Base-by-base conservation (phyloP, 805 yeast genomes). In the Candida succiphila region DNA sequence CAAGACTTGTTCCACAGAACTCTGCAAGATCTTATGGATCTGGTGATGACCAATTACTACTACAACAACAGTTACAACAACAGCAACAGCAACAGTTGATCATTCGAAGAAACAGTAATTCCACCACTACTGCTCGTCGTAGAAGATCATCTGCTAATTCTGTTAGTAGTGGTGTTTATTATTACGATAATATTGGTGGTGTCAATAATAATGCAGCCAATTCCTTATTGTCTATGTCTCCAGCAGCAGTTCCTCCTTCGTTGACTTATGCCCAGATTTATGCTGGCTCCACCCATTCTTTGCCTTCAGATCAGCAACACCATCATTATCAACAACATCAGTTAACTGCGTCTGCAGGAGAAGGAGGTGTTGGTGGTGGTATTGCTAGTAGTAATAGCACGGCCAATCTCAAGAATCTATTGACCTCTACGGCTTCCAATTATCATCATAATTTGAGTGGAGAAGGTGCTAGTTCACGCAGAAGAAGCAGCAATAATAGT, bases 161-260 rank as follows among this genome's bases (percentile, higher is more conserved):
- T 9, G 23, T 12, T 12, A 6, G n/a, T 24, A 24, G 7, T 21
- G 23, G 23, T 21, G 23, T 21, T 10, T 12, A 8, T 7, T n/a
- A 7, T 14, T 8, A 26, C 10, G 13, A n/a, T 26, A 7, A 16
- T 26, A 26, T 8, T 26, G 13, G 9, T 8, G 13, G 28, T 16
- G 13, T 10, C 28, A 26, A 5, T 31, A 24, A 12, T 7, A 24
- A 15, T 14, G 5, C 16, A 12, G 7, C 10, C 19, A 20, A 14
- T 7, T 29, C 31, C 3, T 15, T 20, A 15, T 20, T 21, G 10
- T 25, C 31, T 8, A 20, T 6, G 14, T 29, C 31, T 20, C 31
- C 23, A 21, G 38, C 49, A 3, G 41, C 38, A 13, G 34, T 47
- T 30, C 45, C 54, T 1, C 52, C 54, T 6, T 42, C 48, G 3